These are phyloP conservation scores for Protomyces inouyei DNA, from an alignment of 1,139 yeast genomes.

Conservation along the genomic window DNA sequence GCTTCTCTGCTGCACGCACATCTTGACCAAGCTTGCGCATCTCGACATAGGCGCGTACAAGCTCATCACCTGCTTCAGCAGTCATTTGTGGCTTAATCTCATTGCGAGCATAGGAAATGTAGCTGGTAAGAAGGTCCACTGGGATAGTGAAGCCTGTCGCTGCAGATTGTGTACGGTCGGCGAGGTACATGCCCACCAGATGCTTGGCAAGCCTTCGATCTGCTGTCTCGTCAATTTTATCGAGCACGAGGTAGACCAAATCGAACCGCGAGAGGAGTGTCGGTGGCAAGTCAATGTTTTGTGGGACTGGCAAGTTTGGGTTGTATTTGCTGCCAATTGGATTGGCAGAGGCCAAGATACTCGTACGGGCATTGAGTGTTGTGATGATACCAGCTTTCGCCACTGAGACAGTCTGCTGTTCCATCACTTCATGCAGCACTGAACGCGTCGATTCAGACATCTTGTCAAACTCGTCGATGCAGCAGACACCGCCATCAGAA, in stretches of 20 bases:
- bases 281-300: slow-evolving; percentile 93
- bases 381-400: slow-evolving; percentile 98
- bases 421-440: slow-evolving; percentile 97
- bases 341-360: slow-evolving; percentile 92
- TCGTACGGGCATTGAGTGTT: slow-evolving; percentile 91
- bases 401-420: slow-evolving; percentile 94
- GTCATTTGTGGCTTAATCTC: slow-evolving; percentile 71
- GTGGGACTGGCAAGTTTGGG: slow-evolving; percentile 86
- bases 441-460: slow-evolving; percentile 94
- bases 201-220: slow-evolving; percentile 88
- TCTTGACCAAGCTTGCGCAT: slow-evolving; percentile 96
- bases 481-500: slow-evolving; percentile 97
- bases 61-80: slow-evolving; percentile 72
- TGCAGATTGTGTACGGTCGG: slow-evolving; percentile 75
- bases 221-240: slow-evolving; percentile 78
- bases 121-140: slow-evolving; percentile 76
- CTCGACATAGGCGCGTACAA: slow-evolving; percentile 84
- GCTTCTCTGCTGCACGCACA: slow-evolving; percentile 72
- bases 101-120: slow-evolving; percentile 89
- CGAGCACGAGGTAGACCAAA: slow-evolving; percentile 83
- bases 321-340: slow-evolving; percentile 96
- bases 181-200: slow-evolving; percentile 84
- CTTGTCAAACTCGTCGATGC: slow-evolving; percentile 97
- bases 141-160: slow-evolving; percentile 66
- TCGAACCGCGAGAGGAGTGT: slow-evolving; percentile 92